Conservation (phyloP, 1,284 basidiomycete genomes). For the Gymnopus androsaceus region DNA sequence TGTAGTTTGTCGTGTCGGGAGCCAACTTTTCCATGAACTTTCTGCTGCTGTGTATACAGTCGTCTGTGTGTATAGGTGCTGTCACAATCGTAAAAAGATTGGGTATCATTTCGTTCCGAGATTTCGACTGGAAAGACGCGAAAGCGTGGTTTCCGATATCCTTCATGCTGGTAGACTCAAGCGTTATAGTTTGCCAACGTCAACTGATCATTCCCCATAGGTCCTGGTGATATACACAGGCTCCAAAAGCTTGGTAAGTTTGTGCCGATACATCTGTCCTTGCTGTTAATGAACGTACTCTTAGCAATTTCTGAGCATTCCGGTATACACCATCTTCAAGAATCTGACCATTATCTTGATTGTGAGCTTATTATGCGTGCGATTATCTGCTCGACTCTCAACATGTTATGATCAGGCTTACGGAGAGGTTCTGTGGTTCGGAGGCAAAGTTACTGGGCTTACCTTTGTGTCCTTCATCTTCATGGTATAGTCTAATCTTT, state of each 20-base stretch:
- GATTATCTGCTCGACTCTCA: neutral
- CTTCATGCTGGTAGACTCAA: slow-evolving; percentile 85
- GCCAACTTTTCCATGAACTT: slow-evolving; percentile 96
- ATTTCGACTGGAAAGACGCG: slow-evolving; percentile 84
- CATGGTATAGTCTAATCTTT: slow-evolving; percentile 67
- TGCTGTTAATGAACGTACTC: slow-evolving; percentile 6
- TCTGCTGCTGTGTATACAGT: slow-evolving; percentile 91
- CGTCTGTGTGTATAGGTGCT: slow-evolving; percentile 80
- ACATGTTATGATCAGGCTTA: slow-evolving; percentile 69
- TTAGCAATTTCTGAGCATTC: slow-evolving; percentile 92
- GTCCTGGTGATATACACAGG: slow-evolving; percentile 99
- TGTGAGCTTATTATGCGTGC: slow-evolving; percentile 45
- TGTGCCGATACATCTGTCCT: neutral
- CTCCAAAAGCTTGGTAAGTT: slow-evolving; percentile 89
- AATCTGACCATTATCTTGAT: slow-evolving; percentile 99
- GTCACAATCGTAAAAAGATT: slow-evolving; percentile 76
- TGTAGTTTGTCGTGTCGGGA: slow-evolving; percentile 93
- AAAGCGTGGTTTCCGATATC: slow-evolving; percentile 96
- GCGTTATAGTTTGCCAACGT: too few species aligned
- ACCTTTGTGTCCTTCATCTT: slow-evolving; percentile 90
- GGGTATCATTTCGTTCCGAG: slow-evolving; percentile 88
- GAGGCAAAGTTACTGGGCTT: slow-evolving; percentile 83
- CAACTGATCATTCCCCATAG: too few species aligned
- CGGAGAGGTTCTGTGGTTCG: slow-evolving; percentile 98
- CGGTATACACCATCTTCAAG: slow-evolving; percentile 98